These are phyloP conservation scores for Myxozyma sirexii DNA, from an alignment of 805 yeast species.

Conservation along the genomic window DNA sequence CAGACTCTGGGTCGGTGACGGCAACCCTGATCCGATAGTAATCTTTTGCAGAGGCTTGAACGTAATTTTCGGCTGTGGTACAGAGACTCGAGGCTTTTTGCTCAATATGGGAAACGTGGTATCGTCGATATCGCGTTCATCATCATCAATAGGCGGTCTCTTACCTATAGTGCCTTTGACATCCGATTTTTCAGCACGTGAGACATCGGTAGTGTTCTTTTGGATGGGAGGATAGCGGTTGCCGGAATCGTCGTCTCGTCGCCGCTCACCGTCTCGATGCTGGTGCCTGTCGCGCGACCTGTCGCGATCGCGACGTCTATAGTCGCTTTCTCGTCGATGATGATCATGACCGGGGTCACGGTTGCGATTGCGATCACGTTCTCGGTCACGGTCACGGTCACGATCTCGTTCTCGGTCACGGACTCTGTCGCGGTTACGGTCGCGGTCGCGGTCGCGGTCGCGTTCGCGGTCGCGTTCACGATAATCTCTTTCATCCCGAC, in stretches of 20 bases:
- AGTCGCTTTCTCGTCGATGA: background rate
- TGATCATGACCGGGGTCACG: background rate
- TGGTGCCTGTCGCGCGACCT: background rate
- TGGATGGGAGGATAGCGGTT: too few species aligned
- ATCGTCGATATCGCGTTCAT: background rate
- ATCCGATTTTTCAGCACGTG: too few species aligned
- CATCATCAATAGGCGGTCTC: background rate
- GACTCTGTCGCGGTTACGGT: background rate
- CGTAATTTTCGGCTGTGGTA: background rate
- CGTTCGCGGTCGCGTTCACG: slow-evolving; percentile 10
- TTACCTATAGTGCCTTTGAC: background rate
- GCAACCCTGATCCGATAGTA: background rate
- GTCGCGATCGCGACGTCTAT: background rate
- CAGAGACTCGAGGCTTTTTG: background rate
- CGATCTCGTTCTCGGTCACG: slow-evolving; percentile 8
- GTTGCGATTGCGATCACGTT: background rate
- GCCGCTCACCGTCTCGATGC: background rate
- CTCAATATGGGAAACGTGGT: background rate
- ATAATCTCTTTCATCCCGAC: slow-evolving; percentile 1
- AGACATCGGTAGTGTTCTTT: too few species aligned
- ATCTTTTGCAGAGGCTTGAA: slow-evolving; percentile 10
- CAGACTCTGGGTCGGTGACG: background rate
- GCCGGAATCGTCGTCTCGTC: background rate
- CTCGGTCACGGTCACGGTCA: slow-evolving; percentile 9
- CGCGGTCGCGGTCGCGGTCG: slow-evolving; percentile 3